phyloP scores from a whole-genome alignment of 1,139 yeast species.

The Starmera stellimalicola region DNA sequence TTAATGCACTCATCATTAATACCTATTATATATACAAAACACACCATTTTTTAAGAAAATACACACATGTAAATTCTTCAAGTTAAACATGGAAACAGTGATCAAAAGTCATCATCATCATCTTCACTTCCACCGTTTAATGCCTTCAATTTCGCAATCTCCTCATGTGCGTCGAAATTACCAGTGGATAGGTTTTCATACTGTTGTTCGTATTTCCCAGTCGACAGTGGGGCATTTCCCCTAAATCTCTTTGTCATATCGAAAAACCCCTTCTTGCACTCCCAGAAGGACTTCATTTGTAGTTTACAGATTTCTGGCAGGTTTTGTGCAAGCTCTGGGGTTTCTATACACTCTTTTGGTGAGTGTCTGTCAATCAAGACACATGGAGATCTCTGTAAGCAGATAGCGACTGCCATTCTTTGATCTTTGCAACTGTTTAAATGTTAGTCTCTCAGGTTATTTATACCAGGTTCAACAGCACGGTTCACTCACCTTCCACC shows the following conservation, averaged over 20 bases:
- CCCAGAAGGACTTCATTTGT: conserved; percentile 76
- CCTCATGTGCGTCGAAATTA: conserved; percentile 71
- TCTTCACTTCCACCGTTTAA: conserved; percentile 29
- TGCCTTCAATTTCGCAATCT: conserved; percentile 56
- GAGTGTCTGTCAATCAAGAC: conserved; percentile 84
- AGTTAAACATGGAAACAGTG: background rate
- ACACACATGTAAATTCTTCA: no score
- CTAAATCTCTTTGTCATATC: conserved; percentile 89
- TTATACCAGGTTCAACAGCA: background rate
- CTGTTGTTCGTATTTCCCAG: conserved; percentile 86
- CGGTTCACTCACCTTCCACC: conserved; percentile 17
- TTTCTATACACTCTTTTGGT: conserved; percentile 79
- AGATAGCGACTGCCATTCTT: conserved; percentile 85
- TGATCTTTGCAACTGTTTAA: conserved; percentile 77
- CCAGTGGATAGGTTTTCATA: conserved; percentile 73
- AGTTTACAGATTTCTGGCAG: conserved; percentile 86
- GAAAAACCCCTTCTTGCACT: conserved; percentile 75
- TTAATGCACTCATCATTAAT: no score
- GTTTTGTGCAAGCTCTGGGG: conserved; percentile 66
- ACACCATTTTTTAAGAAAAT: no score
- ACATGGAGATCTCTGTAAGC: conserved; percentile 93
- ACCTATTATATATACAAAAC: no score
- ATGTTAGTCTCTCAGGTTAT: no score
- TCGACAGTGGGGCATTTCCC: conserved; percentile 89
- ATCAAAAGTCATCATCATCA: background rate